phyloP scores from a whole-genome alignment of 371 early-diverging fungal species.

The Mucor plumbeus region DNA sequence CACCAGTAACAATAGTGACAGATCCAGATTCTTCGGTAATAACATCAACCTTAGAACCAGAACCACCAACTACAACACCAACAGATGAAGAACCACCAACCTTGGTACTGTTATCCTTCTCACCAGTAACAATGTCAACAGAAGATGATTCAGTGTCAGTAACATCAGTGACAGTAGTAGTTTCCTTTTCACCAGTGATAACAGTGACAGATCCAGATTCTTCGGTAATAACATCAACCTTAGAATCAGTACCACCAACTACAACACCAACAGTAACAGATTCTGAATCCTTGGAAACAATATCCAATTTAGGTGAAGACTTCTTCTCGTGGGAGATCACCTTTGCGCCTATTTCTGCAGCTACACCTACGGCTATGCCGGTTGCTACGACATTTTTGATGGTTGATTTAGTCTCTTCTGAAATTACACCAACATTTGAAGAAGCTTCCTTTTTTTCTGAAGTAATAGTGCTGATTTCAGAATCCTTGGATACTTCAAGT shows the following conservation, averaged over 20 bases:
- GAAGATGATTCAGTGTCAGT: not conserved
- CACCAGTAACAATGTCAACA: not conserved
- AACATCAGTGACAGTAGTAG: not conserved
- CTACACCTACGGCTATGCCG: conserved; percentile 12
- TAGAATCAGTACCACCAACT: not conserved
- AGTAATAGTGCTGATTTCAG: not conserved
- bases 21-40: conserved; percentile 4
- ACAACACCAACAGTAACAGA: not conserved
- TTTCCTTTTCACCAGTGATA: not conserved
- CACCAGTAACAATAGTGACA: not conserved
- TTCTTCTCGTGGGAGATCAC: conserved; percentile 4
- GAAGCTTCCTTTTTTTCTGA: not conserved
- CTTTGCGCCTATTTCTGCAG: not conserved
- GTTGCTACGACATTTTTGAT: conserved; percentile 1
- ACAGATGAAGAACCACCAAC: not conserved
- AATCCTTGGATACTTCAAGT: not conserved
- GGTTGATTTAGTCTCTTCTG: not conserved
- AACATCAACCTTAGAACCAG: conserved; percentile 6
- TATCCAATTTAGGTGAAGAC: conserved; percentile 2
- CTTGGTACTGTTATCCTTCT: not conserved
- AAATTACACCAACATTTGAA: not conserved
- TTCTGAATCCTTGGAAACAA: not conserved
- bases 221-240: not conserved
- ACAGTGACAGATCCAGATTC: conserved; percentile 3
- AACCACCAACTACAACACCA: not conserved